Evolutionary conservation across 2,329 filamentous ascomycete genomes (phyloP), one percentile per base, ranked within the genome.

Genomic region (Aspergillus quadricinctus): DNA sequence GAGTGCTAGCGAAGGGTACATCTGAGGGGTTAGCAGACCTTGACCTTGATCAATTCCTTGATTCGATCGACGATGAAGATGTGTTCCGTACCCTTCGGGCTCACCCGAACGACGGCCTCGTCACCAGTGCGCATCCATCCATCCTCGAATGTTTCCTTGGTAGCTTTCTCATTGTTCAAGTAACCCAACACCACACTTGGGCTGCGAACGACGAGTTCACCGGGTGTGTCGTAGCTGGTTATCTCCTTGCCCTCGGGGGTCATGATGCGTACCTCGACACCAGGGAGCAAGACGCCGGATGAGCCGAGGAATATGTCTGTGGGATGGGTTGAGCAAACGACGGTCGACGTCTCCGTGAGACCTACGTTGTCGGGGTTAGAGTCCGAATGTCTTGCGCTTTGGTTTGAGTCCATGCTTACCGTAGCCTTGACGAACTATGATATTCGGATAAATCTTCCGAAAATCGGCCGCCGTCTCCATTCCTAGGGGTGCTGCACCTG

Each of bases 121-220:
- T 97, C 92, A 5, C 92, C 92, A 0, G 92, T 96, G 43, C 83
- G 83, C 80, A 96, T 85, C 84, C 90, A 94, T n/a, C 80, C 80
- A 61, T 92, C 86, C 1, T 86, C 79, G 66, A 91, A 97, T 0
- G 92, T 94, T 69, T 95, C 90, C 52, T 82, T 80, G 21, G 87
- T 95, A 3, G 92, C 91, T 66, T 89, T 87, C 48, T 89, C 86
- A 67, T 96, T 96, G 75, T 95, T 88, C 53, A 96, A 77, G 64
- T 97, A 97, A 1, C 92, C 92, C 0, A 96, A 74, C 0, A 89
- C 86, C 1, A 95, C 83, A 1, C 87, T 86, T 0, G 91, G 92
- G 0, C 84, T 85, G 69, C 90, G 89, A 23, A 96, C 83, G 19
- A 90, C 80, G 14, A 97, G 81, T 72, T 97, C 92, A 37, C 92